Evolutionary conservation across 352 stramenopile genomes (phyloP), one percentile per base, ranked within the genome.

Genomic region (Elongisporangium prolatum): DNA sequence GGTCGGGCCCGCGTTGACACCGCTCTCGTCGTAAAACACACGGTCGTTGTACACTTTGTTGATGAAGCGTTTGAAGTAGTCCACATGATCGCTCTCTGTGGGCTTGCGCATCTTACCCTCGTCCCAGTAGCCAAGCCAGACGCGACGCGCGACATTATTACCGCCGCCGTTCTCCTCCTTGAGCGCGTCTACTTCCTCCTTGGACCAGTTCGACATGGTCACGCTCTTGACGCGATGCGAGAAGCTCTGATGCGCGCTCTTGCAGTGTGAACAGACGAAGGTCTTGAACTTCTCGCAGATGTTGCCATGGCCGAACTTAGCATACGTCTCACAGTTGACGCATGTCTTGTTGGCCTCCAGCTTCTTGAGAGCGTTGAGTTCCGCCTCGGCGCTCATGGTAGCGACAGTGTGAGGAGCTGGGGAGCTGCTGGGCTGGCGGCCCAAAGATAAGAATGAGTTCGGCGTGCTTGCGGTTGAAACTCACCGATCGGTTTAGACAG

Each of bases 211-310:
- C 54, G 75, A 94, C 95, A 98, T 98, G 55, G 93, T 98, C 18
- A 98, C 78, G 52, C 84, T 93, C 70, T 98, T 98, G 71, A 97
- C 96, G 77, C 95, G 90, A 69, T 97, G 92, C 47, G 78, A 96
- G 63, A 91, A 96, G 64, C 92, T 96, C 74, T 98, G 92, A 69
- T 98, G 95, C 13, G 88, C 91, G 48, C 84, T 93, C 77, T 98
- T 98, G 77, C 95, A 98, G 61, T 94, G 84, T 64, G 91, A 91
- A 74, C 95, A 98, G 21, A 98, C 89, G 72, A 98, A 98, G 57
- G 85, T 92, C 56, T 72, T 93, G 63, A 89, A 84, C 71, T 96
- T 96, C 60, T 97, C 91, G 75, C 91, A 98, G 38, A 98, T 75
- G 54, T 95, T 97, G 51, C 77, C 77, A 66, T 97, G 95, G 37